Evolutionary conservation across 2,329 filamentous ascomycete species (phyloP), one percentile per base, ranked within the genome.

Genomic region (Neobulgaria alba): DNA sequence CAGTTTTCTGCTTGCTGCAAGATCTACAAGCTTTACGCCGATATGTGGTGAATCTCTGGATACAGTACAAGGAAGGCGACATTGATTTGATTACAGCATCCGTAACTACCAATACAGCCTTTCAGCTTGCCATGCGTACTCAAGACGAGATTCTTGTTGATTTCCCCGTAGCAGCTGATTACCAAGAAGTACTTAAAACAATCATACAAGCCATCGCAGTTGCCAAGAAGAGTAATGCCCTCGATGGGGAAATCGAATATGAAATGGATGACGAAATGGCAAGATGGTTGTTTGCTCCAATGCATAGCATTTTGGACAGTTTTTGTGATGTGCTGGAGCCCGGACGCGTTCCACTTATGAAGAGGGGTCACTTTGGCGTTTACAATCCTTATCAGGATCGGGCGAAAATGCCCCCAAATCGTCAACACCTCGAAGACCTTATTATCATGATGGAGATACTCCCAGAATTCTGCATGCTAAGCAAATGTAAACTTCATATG

Each of bases 41-140:
- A 10, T 37, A 35, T 16, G 10, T 50, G 2, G 3, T 21, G 10
- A 21, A 38, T 4, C 3, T 36, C n/a, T 50, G 39, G 45, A 12
- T 4, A 1, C 15, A 43, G 9, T 43, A 44, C 33, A 21, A 36
- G 8, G 5, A n/a, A 4, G 18, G 18, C 9, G 32, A 34, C 5
- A 31, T 44, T 3, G 46, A 48, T 29, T 10, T 46, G 3, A 41
- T 50, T 10, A 44, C 42, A 2, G 41, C 41, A 3, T 41, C 48
- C 4, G 33, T 33, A 1, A 33, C 23, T 7, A 48, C 41, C 9
- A 46, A 46, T 16, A 37, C 34, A 9, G 48, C 41, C 8, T 42
- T 46, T 19, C 38, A 45, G 18, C 36, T 48, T 5, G 42, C 42
- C 15, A 40, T 29, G 5, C 42, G 36, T 4, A 33, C 23, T 5